Base-by-base conservation (phyloP, 2,329 filamentous ascomycete species). In the Biscogniauxia marginata region DNA sequence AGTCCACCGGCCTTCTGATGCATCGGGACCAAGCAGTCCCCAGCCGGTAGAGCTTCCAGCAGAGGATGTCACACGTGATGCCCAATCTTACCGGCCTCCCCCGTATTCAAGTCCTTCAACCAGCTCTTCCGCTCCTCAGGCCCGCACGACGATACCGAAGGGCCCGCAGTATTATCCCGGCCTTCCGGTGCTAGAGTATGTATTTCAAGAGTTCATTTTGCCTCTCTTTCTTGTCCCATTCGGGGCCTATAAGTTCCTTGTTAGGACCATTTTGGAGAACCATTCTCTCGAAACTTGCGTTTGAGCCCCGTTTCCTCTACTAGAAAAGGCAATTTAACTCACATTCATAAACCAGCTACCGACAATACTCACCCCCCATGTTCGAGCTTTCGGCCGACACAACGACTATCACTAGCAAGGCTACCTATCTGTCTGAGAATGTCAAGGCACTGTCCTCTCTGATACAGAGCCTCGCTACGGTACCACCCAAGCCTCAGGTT, bases 401-500 rank as follows among this genome's bases (percentile, higher is more conserved):
- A 30, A 80, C 74, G 11, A 76, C 74, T 7, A 74, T 84, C 54
- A 75, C 74, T 20, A 78, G 77, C 50, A 74, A 76, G 45, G 76
- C 78, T 1, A 74, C 75, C n/a, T 77, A 79, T 61, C 72, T 84
- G 3, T 81, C 78, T 4, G 70, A 72, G 56, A 78, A 78, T 53
- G 73, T 74, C 22, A 65, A 67, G 13, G 78, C 77, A 5, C 71
- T 85, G 30, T 70, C 75, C 4, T 68, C 75, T 3, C 70, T 84
- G 20, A 65, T 84, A 22, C 76, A 78, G 34, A 65, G 71, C 25
- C 77, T 83, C 54, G 76, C 80, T 13, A 76, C 77, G 1, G 72
- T 84, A 0, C 82, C 82, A 19, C 82, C 82, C 6, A 84, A 84
- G 64, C 81, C 79, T 0, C 74, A 79, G 58, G 74, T 84, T 20